Evolutionary conservation across 1,139 yeast species (phyloP), one percentile per base, ranked within the genome.

Genomic region (Candida labiduridarum): DNA sequence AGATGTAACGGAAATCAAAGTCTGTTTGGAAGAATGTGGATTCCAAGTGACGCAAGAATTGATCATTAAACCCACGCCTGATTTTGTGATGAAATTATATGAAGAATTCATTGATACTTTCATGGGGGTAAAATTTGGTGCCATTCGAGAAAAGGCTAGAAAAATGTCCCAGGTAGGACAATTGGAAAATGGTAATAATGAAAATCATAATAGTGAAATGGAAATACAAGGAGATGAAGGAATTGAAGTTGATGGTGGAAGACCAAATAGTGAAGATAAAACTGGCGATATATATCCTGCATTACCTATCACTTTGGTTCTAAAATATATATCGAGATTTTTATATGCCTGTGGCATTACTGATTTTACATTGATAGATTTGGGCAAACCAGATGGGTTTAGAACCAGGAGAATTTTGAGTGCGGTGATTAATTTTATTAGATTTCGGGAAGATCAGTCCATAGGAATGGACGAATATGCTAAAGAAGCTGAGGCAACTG

Each of bases 371-470:
- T 72, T 90, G 49, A 76, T 81, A 70, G 97, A 91, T 67, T 71
- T 81, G 25, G 59, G 66, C 55, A 61, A 71, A 41, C 97, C 97
- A 0, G 96, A 90, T 22, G 76, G 89, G 0, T 68, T 66, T 45
- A 72, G 96, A 51, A 75, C 83, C 2, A 71, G 84, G 56, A 73
- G 95, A 45, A 76, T 89, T 16, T 67, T 91, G 30, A 89, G 96
- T 63, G 96, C 95, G 1, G 85, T 91, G 47, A 87, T 90, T 15
- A 90, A 91, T 63, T 91, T 82, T 72, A 96, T 96, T 1, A 71
- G 95, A 52, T 90, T 88, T 60, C 76, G 96, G 57, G 96, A 89
- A 59, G 89, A 85, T 56, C 84, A 88, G 50, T 80, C 87, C 63
- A 78, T 75, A 18, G 91, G 83, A 58, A 85, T 88, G 59, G 91